Percentiles rank a stretch among this genome's conserved stretches.
Evolutionary conservation across 2,329 filamentous ascomycete genomes (phyloP).

Genomic region (Tolypocladium cylindrosporum): DNA sequence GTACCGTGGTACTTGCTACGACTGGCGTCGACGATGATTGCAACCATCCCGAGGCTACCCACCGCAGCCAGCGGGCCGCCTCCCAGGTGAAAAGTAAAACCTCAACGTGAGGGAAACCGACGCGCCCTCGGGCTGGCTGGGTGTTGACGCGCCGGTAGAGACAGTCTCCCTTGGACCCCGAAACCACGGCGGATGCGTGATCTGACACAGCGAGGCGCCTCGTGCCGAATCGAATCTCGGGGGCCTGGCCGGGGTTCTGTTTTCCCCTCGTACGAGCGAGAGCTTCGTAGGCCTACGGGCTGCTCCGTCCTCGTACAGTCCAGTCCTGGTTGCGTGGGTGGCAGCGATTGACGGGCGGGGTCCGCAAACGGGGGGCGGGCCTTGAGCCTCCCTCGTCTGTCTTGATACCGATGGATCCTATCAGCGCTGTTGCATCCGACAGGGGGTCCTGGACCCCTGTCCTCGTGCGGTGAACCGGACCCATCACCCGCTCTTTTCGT

Average conservation of each 20-base stretch:
- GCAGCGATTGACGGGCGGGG: neutral
- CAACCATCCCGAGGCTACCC: neutral
- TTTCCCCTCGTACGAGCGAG: neutral
- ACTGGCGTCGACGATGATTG: neutral
- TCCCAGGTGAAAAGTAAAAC: no score
- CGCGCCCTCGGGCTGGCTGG: neutral
- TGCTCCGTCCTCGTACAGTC: no score
- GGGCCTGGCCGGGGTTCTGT: neutral
- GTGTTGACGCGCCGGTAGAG: neutral
- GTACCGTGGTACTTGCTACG: no score
- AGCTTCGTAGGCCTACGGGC: no score
- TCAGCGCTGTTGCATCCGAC: neutral
- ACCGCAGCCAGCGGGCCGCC: no score
- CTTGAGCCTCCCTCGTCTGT: neutral
- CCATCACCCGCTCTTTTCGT: neutral
- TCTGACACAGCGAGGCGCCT: slow-evolving; percentile 1
- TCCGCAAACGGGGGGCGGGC: neutral
- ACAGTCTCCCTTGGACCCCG: neutral
- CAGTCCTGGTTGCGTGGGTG: neutral
- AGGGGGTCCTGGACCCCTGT: neutral
- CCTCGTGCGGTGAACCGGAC: neutral
- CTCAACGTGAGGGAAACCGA: no score
- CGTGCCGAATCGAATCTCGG: neutral
- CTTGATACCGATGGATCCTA: neutral
- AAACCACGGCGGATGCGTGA: neutral